These are phyloP conservation scores for Medicago ruthenica DNA, from an alignment of 306 rosid species.

Conservation along the genomic window DNA sequence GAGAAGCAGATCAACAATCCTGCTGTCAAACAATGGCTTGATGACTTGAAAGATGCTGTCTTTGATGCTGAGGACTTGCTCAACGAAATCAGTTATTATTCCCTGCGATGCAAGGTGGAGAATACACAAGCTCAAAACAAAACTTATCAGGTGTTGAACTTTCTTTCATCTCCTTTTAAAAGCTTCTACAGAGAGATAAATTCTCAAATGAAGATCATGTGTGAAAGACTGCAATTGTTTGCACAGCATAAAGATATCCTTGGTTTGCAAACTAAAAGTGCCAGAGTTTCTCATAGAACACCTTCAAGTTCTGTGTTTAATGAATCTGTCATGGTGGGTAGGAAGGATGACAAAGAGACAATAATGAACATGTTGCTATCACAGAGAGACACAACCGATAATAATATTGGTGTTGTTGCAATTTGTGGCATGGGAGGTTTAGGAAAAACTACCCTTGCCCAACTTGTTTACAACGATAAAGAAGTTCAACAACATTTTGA, in stretches of 20 bases:
- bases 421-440: slow-evolving; percentile 29
- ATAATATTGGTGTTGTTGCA: slow-evolving; percentile 22
- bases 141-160: not conserved
- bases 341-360: not conserved
- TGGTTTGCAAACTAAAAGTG: not conserved
- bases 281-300: not conserved
- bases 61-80: slow-evolving; percentile 10
- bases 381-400: not conserved
- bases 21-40: slow-evolving; percentile 18
- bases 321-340: slow-evolving; percentile 9
- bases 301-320: slow-evolving; percentile 3
- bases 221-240: not conserved
- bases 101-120: slow-evolving; percentile 1
- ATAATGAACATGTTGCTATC: not conserved
- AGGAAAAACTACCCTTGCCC: slow-evolving; percentile 23
- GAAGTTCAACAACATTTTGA: slow-evolving; percentile 6
- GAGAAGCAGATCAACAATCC: not conserved
- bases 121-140: not conserved
- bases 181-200: not conserved
- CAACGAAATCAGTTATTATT: not conserved
- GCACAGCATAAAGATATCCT: not conserved
- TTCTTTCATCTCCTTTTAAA: not conserved
- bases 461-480: not conserved
- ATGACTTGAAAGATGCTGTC: slow-evolving; percentile 9
- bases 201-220: not conserved